Conservation (phyloP, 225 moss, liverwort and hornwort species). For the Sphagnum contortum region DNA sequence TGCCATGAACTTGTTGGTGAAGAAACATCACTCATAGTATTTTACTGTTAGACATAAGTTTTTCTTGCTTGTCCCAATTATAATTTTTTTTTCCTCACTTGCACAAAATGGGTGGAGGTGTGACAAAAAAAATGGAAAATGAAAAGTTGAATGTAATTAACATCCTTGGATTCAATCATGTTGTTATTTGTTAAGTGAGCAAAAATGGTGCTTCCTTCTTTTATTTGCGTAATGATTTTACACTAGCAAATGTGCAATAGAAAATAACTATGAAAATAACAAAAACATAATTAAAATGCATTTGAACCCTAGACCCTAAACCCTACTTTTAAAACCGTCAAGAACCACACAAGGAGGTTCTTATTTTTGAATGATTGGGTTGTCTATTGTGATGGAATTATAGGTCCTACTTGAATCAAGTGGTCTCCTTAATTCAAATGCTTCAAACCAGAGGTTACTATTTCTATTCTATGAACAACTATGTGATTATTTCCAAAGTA, state of each 20-base stretch:
- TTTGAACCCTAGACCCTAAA: no score
- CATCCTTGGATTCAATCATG: constrained; percentile 55
- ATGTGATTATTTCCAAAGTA: constrained; percentile 69
- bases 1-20: no score
- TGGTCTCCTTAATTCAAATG: constrained; percentile 61
- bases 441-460: constrained; percentile 64
- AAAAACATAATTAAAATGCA: no score
- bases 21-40: no score
- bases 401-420: constrained; percentile 75
- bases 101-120: constrained; percentile 31
- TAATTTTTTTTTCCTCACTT: background rate
- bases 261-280: no score
- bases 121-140: constrained; percentile 48
- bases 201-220: no score
- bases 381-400: background rate
- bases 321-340: no score
- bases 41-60: no score
- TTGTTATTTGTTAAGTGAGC: constrained; percentile 71
- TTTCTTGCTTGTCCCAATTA: no score
- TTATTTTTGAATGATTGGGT: background rate
- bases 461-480: constrained; percentile 67
- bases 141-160: constrained; percentile 29
- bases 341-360: background rate
- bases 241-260: no score
- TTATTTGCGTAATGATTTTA: no score